Percentiles rank a stretch among this genome's conserved stretches.
phyloP scores from a whole-genome alignment of 2,329 filamentous ascomycete species.

The Aspergillus terreus region DNA sequence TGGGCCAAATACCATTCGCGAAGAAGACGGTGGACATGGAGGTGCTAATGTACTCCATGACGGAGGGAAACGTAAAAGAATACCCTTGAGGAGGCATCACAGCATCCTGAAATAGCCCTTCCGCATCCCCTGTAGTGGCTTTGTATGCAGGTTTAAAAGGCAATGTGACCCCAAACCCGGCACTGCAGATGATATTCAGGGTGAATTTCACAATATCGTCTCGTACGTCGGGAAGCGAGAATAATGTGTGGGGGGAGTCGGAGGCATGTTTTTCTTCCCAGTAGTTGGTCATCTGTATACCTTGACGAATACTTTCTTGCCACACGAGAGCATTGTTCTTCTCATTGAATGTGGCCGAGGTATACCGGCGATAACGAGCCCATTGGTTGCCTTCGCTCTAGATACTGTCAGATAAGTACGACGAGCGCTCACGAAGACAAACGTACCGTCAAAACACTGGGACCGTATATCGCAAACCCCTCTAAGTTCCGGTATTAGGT shows the following conservation, averaged over 20 bases:
- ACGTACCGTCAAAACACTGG: constrained; percentile 29
- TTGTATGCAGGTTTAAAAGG: constrained; percentile 14
- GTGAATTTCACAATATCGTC: constrained; percentile 34
- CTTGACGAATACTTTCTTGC: constrained; percentile 32
- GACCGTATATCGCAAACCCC: constrained; percentile 28
- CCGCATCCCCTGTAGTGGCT: constrained; percentile 13
- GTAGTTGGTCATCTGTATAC: constrained; percentile 27
- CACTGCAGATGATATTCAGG: constrained; percentile 36
- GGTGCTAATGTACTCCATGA: constrained; percentile 23
- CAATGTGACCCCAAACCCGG: constrained; percentile 31
- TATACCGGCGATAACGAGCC: constrained; percentile 43
- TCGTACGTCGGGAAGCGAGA: constrained; percentile 17
- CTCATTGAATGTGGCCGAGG: constrained; percentile 44
- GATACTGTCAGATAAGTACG: background rate
- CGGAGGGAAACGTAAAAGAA: constrained; percentile 18
- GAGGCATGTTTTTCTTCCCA: constrained; percentile 9
- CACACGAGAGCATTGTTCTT: constrained; percentile 40
- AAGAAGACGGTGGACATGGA: constrained; percentile 12
- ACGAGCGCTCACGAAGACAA: background rate
- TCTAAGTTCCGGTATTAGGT: constrained; percentile 7
- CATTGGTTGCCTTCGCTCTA: constrained; percentile 34
- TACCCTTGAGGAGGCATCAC: constrained; percentile 15
- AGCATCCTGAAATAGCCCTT: constrained; percentile 20
- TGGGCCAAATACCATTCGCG: constrained; percentile 15
- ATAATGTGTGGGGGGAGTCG: background rate